phyloP scores from a whole-genome alignment of 768 basidiomycete genomes.

The Mycena metata region DNA sequence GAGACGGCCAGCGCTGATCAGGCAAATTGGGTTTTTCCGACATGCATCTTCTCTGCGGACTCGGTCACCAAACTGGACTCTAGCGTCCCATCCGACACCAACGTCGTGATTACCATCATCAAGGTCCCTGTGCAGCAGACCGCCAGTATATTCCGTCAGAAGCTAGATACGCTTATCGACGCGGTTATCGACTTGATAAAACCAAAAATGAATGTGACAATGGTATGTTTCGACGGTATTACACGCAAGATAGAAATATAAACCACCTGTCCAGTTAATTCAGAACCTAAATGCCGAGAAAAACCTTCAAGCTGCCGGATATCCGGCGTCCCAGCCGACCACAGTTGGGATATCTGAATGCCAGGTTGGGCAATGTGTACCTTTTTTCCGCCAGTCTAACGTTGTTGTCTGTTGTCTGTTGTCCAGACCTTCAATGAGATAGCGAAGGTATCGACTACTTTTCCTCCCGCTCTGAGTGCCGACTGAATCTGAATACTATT shows the following conservation, averaged over 20 bases:
- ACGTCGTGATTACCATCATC: slow-evolving; percentile 5
- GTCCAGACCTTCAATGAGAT: slow-evolving; percentile 5
- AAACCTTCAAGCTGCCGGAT: slow-evolving; percentile 11
- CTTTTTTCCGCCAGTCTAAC: slow-evolving; percentile 4
- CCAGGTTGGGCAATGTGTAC: slow-evolving; percentile 12
- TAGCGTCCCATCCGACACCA: slow-evolving; percentile 1
- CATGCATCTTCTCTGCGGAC: slow-evolving; percentile 16
- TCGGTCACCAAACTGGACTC: slow-evolving; percentile 6
- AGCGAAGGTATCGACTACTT: slow-evolving; percentile 1
- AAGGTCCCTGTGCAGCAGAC: background rate
- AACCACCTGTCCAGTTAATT: slow-evolving; percentile 2
- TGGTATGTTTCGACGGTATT: background rate
- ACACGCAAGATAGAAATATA: background rate
- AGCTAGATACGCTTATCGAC: slow-evolving; percentile 1
- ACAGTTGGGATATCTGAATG: background rate
- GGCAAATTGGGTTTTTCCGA: too few species aligned
- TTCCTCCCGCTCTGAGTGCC: background rate
- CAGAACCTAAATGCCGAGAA: slow-evolving; percentile 13
- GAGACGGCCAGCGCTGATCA: too few species aligned
- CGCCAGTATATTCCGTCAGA: slow-evolving; percentile 6
- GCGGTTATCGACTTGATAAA: background rate
- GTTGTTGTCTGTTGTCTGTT: background rate
- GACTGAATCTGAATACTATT: background rate
- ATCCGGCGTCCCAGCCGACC: slow-evolving; percentile 9
- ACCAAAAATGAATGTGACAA: slow-evolving; percentile 5